Evolutionary conservation across 2,329 filamentous ascomycete species (phyloP).

Genomic region (Cercospora sojina): DNA sequence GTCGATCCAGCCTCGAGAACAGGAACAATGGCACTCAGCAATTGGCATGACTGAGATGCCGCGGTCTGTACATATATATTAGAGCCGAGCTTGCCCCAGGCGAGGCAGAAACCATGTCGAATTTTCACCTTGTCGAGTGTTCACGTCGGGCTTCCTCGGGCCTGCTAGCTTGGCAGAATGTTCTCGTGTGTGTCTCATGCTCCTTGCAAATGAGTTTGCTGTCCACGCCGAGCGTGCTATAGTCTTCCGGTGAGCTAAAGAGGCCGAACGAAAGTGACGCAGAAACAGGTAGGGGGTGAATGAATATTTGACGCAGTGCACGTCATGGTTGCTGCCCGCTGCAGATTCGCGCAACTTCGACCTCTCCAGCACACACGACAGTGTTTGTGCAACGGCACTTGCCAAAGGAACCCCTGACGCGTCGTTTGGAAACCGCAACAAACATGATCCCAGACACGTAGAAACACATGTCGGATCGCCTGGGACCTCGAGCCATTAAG

Average conservation of each 20-base stretch:
- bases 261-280: not conserved
- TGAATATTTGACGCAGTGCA: not conserved
- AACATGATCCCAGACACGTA: constrained; percentile 5
- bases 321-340: not conserved
- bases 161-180: not conserved
- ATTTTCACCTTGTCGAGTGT: constrained; percentile 6
- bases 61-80: constrained; percentile 22
- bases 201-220: not conserved
- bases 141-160: not conserved
- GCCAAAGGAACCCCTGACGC: not conserved
- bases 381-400: constrained; percentile 1
- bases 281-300: not conserved
- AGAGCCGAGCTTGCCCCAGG: constrained; percentile 7
- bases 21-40: constrained; percentile 7
- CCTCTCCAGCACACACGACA: not conserved
- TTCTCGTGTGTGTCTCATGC: not conserved
- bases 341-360: not conserved
- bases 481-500: not conserved
- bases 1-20: not conserved
- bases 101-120: constrained; percentile 11
- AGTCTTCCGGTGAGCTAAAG: not conserved
- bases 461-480: not conserved
- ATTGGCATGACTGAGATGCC: constrained; percentile 3
- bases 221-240: not conserved
- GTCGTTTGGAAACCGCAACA: not conserved